A percentile compares a stretch with the other conserved stretches of the same genome.
phyloP scores from a whole-genome alignment of 2,329 filamentous ascomycete species.

The Hypomyces perniciosus region DNA sequence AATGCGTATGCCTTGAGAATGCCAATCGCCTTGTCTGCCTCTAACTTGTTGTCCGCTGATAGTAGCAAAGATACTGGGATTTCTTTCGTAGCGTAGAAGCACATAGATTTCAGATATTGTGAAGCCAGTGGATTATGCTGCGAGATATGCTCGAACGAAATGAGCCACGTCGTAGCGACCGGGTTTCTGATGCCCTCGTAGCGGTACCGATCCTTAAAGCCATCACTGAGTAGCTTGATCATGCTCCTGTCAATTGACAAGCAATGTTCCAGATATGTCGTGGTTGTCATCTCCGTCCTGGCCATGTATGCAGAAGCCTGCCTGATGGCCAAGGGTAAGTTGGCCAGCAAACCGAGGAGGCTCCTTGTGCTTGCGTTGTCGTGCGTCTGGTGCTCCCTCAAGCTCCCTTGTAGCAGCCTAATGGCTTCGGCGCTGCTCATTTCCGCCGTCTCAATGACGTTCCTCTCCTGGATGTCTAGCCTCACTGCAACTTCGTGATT shows the following conservation, averaged over 20 bases:
- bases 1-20: too few species aligned
- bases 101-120: not conserved
- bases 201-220: slow-evolving; percentile 24
- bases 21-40: too few species aligned
- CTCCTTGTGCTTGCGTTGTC: slow-evolving; percentile 14
- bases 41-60: too few species aligned
- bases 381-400: too few species aligned
- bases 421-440: too few species aligned
- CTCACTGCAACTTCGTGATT: too few species aligned
- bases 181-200: slow-evolving; percentile 23
- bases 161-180: slow-evolving; percentile 29
- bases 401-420: too few species aligned
- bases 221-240: slow-evolving; percentile 21
- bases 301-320: slow-evolving; percentile 32
- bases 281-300: slow-evolving; percentile 18
- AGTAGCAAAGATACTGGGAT: not conserved
- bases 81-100: not conserved
- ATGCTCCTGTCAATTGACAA: slow-evolving; percentile 17
- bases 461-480: too few species aligned
- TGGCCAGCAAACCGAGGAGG: slow-evolving; percentile 25
- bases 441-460: too few species aligned
- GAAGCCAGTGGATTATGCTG: slow-evolving; percentile 14
- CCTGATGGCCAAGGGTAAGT: slow-evolving; percentile 30
- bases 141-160: slow-evolving; percentile 27
- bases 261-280: slow-evolving; percentile 22